These are phyloP conservation scores for Chlamydomonas asymmetrica DNA, from an alignment of 139 green algal species.

Conservation along the genomic window DNA sequence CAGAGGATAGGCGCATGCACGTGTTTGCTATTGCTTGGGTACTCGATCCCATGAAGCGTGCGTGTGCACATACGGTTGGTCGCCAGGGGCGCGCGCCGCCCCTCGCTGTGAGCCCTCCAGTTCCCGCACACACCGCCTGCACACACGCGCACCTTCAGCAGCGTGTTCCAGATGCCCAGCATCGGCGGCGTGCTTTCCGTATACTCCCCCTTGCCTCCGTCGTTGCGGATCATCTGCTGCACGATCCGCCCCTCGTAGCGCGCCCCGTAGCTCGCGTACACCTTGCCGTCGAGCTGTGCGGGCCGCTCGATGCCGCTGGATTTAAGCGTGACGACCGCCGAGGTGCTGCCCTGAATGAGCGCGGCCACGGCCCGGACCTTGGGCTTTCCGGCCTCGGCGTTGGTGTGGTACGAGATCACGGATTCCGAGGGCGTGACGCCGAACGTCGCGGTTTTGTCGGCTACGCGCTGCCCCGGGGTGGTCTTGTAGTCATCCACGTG, in stretches of 20 bases:
- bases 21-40: too few species aligned
- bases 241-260: constrained; percentile 89
- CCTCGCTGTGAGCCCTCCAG: too few species aligned
- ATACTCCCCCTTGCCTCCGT: constrained; percentile 81
- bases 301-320: constrained; percentile 47
- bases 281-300: constrained; percentile 77
- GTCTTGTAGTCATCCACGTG: constrained; percentile 60
- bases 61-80: too few species aligned
- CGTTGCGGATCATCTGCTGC: constrained; percentile 76
- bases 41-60: too few species aligned
- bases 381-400: constrained; percentile 22
- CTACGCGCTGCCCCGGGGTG: constrained; percentile 59
- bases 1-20: constrained; percentile 1
- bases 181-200: constrained; percentile 69
- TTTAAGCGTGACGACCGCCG: constrained; percentile 78
- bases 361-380: constrained; percentile 61
- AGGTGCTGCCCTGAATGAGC: constrained; percentile 51
- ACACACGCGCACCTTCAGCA: constrained; percentile 57
- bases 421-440: constrained; percentile 54
- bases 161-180: constrained; percentile 83
- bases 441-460: constrained; percentile 42
- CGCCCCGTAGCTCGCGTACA: constrained; percentile 77
- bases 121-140: too few species aligned
- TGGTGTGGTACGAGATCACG: constrained; percentile 48
- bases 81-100: too few species aligned